phyloP scores from a whole-genome alignment of 495 filamentous ascomycete genomes.

The Daldinia loculata region DNA sequence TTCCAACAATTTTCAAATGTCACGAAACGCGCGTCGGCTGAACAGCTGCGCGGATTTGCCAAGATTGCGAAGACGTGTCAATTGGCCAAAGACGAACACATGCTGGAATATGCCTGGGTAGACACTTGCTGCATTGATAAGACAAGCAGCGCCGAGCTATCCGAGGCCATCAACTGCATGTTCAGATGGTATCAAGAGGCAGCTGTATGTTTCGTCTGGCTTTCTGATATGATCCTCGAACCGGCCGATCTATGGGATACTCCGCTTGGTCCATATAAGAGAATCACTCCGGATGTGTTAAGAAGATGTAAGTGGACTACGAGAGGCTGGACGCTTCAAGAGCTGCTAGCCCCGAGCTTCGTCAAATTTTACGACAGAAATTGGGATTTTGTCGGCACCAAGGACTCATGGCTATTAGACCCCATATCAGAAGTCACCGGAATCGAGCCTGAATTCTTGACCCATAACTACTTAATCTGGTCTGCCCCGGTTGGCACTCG shows the following conservation, averaged over 20 bases:
- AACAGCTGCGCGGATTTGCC: slow-evolving; percentile 38
- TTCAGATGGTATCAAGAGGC: slow-evolving; percentile 48
- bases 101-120: slow-evolving; percentile 40
- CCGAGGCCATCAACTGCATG: slow-evolving; percentile 44
- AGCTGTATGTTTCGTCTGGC: slow-evolving; percentile 47
- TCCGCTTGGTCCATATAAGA: not conserved
- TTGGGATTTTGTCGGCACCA: slow-evolving; percentile 42
- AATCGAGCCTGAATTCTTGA: slow-evolving; percentile 7
- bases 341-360: slow-evolving; percentile 48
- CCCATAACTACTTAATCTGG: slow-evolving; percentile 11
- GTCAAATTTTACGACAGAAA: slow-evolving; percentile 45
- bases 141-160: slow-evolving; percentile 45
- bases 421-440: slow-evolving; percentile 15
- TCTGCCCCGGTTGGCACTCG: slow-evolving; percentile 23
- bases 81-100: slow-evolving; percentile 15
- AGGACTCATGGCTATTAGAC: slow-evolving; percentile 13
- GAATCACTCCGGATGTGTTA: not conserved
- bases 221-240: slow-evolving; percentile 33
- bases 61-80: slow-evolving; percentile 35
- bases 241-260: not conserved
- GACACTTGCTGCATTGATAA: slow-evolving; percentile 50
- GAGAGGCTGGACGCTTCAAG: slow-evolving; percentile 54
- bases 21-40: slow-evolving; percentile 23
- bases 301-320: slow-evolving; percentile 43
- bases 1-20: slow-evolving; percentile 44